Evolutionary conservation across 164 flowering plant species (phyloP).

Genomic region (Warburgia ugandensis): DNA sequence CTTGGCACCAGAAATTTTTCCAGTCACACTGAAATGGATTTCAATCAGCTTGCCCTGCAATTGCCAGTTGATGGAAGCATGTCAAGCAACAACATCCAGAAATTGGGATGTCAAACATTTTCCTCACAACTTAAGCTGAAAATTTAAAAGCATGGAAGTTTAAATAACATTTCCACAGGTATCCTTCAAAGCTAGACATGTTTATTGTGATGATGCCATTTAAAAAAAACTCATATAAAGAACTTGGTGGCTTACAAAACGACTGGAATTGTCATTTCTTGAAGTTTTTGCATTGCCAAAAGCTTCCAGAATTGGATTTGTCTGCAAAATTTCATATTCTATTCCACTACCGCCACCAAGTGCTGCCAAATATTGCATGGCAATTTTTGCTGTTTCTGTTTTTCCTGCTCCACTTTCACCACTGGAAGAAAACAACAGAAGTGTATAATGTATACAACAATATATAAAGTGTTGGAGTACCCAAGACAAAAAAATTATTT

Average conservation of each 20-base stretch:
- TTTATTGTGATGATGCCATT: not conserved
- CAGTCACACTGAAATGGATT: constrained; percentile 89
- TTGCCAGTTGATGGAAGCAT: too few relatives aligned
- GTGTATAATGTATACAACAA: not conserved
- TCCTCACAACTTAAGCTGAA: not conserved
- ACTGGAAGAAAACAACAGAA: constrained; percentile 34
- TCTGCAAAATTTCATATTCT: constrained; percentile 87
- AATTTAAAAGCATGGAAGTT: too few relatives aligned
- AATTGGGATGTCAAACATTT: not conserved
- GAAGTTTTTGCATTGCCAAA: constrained; percentile 98
- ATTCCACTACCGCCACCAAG: constrained; percentile 99
- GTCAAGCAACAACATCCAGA: too few relatives aligned
- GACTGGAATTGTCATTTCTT: constrained; percentile 98
- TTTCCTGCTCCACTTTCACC: constrained; percentile 99
- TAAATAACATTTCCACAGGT: too few relatives aligned
- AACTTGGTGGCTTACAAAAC: constrained; percentile 66
- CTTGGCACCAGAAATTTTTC: constrained; percentile 93
- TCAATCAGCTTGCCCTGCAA: constrained; percentile 96
- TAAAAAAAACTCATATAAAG: not conserved
- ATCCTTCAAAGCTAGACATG: too few relatives aligned
- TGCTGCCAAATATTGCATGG: constrained; percentile 98
- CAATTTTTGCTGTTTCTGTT: constrained; percentile 98
- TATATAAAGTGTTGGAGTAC: not conserved
- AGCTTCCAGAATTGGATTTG: constrained; percentile 96
- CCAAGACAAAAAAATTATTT: not conserved